These are phyloP conservation scores for Pseudogymnoascus sp. DNA, from an alignment of 2,329 filamentous ascomycete species.

Conservation along the genomic window DNA sequence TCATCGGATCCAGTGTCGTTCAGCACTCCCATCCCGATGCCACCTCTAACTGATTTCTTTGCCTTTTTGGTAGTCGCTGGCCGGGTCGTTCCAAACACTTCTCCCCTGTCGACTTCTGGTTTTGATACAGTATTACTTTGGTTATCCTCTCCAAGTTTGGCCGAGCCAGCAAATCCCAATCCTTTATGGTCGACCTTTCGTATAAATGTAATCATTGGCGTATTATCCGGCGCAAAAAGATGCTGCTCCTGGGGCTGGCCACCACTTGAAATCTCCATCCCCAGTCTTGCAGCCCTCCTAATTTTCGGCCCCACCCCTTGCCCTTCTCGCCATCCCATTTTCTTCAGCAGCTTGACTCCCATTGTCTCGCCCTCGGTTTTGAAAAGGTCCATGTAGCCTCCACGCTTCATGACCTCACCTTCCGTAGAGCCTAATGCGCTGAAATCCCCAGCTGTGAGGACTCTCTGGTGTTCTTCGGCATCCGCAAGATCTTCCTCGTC, in stretches of 20 bases:
- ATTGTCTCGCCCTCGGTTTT: slow-evolving; percentile 70
- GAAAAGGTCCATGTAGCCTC: slow-evolving; percentile 62
- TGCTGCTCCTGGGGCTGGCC: slow-evolving; percentile 44
- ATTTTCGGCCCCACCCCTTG: slow-evolving; percentile 89
- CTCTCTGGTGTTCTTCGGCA: slow-evolving; percentile 64
- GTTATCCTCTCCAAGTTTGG: slow-evolving; percentile 36
- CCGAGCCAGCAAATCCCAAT: slow-evolving; percentile 56
- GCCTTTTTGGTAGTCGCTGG: slow-evolving; percentile 39
- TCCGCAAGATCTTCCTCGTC: slow-evolving; percentile 92
- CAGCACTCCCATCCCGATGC: slow-evolving; percentile 78
- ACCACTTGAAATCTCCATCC: slow-evolving; percentile 33
- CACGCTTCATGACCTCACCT: slow-evolving; percentile 42
- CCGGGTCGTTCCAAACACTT: slow-evolving; percentile 28
- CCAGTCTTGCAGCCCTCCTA: slow-evolving; percentile 61
- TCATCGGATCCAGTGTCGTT: slow-evolving; percentile 94
- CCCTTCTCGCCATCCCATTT: slow-evolving; percentile 93
- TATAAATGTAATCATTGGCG: slow-evolving; percentile 56
- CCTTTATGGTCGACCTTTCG: slow-evolving; percentile 63
- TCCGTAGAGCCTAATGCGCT: slow-evolving; percentile 64
- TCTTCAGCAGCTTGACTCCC: slow-evolving; percentile 74
- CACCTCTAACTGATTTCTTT: slow-evolving; percentile 45
- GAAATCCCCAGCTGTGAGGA: slow-evolving; percentile 68
- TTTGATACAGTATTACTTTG: slow-evolving; percentile 13
- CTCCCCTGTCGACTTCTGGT: slow-evolving; percentile 29
- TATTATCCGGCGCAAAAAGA: slow-evolving; percentile 80